These are phyloP conservation scores for Chlorella sp. DNA, from an alignment of 139 green algal genomes.

Conservation along the genomic window DNA sequence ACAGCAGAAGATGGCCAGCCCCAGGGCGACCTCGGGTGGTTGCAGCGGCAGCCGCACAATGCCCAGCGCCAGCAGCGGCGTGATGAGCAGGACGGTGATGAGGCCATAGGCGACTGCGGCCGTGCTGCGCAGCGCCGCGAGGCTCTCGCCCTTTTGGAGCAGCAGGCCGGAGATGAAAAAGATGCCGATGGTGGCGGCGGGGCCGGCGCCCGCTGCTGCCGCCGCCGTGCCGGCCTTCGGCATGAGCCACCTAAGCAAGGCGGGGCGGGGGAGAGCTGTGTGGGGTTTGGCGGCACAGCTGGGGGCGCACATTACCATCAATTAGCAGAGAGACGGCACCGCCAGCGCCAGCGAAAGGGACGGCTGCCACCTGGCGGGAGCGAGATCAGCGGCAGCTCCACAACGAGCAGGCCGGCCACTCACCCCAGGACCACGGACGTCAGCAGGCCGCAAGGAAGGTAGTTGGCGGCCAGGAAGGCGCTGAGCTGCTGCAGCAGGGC, in stretches of 20 bases:
- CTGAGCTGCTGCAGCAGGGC: too few species aligned
- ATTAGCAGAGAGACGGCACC: not conserved
- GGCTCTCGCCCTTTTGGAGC: slow-evolving; percentile 48
- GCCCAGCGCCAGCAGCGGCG: slow-evolving; percentile 43
- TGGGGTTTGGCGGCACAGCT: too few species aligned
- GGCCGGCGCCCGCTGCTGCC: slow-evolving; percentile 37
- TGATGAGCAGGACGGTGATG: slow-evolving; percentile 61
- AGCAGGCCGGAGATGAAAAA: slow-evolving; percentile 61
- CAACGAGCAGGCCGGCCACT: not conserved
- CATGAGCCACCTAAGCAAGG: slow-evolving; percentile 31
- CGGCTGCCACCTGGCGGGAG: not conserved
- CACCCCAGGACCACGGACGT: slow-evolving; percentile 1
- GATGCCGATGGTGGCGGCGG: slow-evolving; percentile 51
- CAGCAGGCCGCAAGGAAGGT: slow-evolving; percentile 16
- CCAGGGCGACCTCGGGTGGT: slow-evolving; percentile 53
- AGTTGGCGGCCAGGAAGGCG: slow-evolving; percentile 20
- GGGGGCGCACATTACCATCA: not conserved
- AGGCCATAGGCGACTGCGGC: slow-evolving; percentile 31
- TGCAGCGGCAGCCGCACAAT: slow-evolving; percentile 58
- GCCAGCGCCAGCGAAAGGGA: not conserved
- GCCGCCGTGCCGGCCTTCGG: slow-evolving; percentile 39
- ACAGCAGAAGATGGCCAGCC: slow-evolving; percentile 75
- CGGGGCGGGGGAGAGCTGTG: not conserved
- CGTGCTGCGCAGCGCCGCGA: slow-evolving; percentile 22
- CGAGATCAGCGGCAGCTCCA: not conserved